Conservation (phyloP, 2,329 filamentous ascomycete genomes). For the Aspergillus pseudoviridinutans region DNA sequence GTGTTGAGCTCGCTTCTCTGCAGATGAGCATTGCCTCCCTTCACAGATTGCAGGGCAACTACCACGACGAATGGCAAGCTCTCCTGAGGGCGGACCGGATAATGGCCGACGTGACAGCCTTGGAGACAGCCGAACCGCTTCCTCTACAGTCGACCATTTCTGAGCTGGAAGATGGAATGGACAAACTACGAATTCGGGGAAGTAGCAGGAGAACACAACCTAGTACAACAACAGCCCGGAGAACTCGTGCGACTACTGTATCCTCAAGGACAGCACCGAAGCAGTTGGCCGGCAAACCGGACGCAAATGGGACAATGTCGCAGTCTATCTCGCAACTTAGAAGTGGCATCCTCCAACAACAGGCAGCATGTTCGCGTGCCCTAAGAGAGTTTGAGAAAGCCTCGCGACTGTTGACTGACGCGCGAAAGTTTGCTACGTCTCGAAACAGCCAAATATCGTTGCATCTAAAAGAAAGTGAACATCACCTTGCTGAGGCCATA, state of each 20-base stretch:
- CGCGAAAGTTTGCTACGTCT: constrained; percentile 29
- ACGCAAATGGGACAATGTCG: constrained; percentile 30
- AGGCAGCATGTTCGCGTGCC: constrained; percentile 46
- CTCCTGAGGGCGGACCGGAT: constrained; percentile 48
- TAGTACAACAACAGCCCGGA: constrained; percentile 21
- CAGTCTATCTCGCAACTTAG: constrained; percentile 41
- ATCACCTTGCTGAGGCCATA: constrained; percentile 37
- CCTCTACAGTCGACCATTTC: constrained; percentile 28
- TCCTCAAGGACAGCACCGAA: constrained; percentile 20
- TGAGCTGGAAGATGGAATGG: constrained; percentile 41
- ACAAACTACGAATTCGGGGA: constrained; percentile 36
- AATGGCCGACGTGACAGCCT: constrained; percentile 39
- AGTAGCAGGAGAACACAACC: constrained; percentile 22
- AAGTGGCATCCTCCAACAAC: constrained; percentile 49
- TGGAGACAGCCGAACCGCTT: constrained; percentile 26
- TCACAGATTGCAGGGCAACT: constrained; percentile 45
- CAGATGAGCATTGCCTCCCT: constrained; percentile 43
- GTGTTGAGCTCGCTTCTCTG: constrained; percentile 50
- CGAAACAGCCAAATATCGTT: constrained; percentile 61
- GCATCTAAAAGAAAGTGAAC: constrained; percentile 34
- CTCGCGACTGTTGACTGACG: constrained; percentile 47
- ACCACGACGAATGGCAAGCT: constrained; percentile 45
- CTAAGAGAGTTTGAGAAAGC: constrained; percentile 56
- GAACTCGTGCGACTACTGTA: constrained; percentile 30
- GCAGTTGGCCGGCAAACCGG: constrained; percentile 10